A percentile compares a stretch with the other conserved stretches of the same genome.
Conservation (phyloP, 495 filamentous ascomycete species). For the Bombardia bombarda region DNA sequence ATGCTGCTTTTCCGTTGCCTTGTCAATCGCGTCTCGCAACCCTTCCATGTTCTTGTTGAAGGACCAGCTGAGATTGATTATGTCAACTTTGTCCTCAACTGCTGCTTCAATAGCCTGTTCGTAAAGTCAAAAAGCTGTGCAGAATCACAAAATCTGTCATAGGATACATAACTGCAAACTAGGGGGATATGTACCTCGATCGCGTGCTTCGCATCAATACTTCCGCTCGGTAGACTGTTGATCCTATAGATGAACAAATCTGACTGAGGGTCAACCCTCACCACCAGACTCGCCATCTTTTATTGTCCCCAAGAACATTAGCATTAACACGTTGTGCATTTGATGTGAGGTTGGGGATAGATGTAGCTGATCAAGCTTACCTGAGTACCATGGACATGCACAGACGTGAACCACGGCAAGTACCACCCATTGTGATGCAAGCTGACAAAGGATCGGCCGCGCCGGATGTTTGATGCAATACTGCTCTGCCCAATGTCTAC, state of each 20-base stretch:
- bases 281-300: background rate
- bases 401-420: slow-evolving; percentile 2
- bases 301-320: too few relatives aligned
- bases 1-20: background rate
- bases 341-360: too few relatives aligned
- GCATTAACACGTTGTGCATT: too few relatives aligned
- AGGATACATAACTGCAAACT: too few relatives aligned
- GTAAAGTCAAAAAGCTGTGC: too few relatives aligned
- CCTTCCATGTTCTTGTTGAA: slow-evolving; percentile 1
- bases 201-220: background rate
- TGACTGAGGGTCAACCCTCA: background rate
- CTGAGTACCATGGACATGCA: slow-evolving; percentile 1
- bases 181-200: background rate
- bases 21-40: background rate
- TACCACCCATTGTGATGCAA: background rate
- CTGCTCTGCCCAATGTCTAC: background rate
- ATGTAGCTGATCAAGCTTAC: too few relatives aligned
- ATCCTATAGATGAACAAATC: slow-evolving; percentile 1
- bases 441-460: background rate
- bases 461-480: background rate
- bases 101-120: slow-evolving; percentile 2
- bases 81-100: background rate
- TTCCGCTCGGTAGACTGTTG: background rate
- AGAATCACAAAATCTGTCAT: too few relatives aligned
- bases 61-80: slow-evolving; percentile 5